These are phyloP conservation scores for Phytophthora melonis DNA, from an alignment of 352 stramenopile species.

Conservation along the genomic window DNA sequence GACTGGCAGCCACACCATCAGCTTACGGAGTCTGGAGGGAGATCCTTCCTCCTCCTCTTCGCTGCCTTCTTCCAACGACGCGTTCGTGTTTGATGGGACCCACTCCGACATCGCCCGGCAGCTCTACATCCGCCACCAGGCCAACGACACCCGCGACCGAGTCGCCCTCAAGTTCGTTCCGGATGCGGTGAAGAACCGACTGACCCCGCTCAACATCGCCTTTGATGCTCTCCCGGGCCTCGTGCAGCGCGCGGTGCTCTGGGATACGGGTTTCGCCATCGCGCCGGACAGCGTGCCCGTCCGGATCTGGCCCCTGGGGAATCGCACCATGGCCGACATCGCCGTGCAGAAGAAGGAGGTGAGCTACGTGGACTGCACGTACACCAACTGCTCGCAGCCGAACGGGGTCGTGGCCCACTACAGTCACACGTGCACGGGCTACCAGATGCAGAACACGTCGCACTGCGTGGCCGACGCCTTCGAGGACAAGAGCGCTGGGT, in stretches of 20 bases:
- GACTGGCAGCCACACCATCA: neutral
- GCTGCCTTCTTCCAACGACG: neutral
- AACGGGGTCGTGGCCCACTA: conserved; percentile 18
- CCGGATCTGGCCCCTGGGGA: conserved; percentile 31
- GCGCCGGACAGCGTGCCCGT: conserved; percentile 20
- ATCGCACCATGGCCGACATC: conserved; percentile 38
- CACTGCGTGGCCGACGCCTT: conserved; percentile 40
- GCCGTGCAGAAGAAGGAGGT: conserved; percentile 23
- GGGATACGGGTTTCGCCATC: conserved; percentile 44
- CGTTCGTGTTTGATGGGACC: conserved; percentile 41
- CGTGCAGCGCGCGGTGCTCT: conserved; percentile 45
- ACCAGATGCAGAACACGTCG: conserved; percentile 40
- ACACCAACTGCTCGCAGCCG: conserved; percentile 38
- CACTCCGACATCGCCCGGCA: conserved; percentile 51
- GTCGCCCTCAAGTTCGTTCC: conserved; percentile 24
- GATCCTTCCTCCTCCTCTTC: neutral
- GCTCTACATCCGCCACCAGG: conserved; percentile 36
- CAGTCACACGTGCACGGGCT: conserved; percentile 36
- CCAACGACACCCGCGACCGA: conserved; percentile 1
- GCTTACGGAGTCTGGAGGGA: neutral
- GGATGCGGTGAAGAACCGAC: conserved; percentile 10
- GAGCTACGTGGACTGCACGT: conserved; percentile 19
- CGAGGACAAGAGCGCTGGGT: neutral
- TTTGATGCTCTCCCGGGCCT: conserved; percentile 34
- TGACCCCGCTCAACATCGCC: conserved; percentile 20